phyloP scores from a whole-genome alignment of 179 eudicot genomes.

The Silene noctiflora region DNA sequence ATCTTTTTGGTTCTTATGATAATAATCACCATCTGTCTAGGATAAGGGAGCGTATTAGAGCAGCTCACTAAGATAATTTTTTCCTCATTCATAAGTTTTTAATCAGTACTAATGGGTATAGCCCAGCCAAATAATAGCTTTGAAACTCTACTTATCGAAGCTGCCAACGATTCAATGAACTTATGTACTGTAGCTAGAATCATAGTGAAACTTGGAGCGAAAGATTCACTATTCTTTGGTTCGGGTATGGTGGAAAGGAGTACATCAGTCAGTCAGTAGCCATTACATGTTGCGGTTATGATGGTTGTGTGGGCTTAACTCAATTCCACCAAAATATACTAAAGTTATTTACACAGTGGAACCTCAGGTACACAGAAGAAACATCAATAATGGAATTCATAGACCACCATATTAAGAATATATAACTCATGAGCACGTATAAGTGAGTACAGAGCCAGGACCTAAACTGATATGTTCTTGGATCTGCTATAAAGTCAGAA shows the following conservation, averaged over 20 bases:
- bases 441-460: neutral
- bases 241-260: too few relatives aligned
- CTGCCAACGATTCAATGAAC: neutral
- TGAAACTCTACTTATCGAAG: neutral
- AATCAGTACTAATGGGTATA: neutral
- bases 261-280: too few relatives aligned
- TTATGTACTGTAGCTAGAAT: too few relatives aligned
- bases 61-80: too few relatives aligned
- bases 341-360: neutral
- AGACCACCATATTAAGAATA: neutral
- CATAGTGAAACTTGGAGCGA: too few relatives aligned
- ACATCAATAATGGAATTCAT: constrained; percentile 9
- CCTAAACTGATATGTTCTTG: neutral
- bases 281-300: too few relatives aligned
- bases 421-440: neutral
- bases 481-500: neutral
- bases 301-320: neutral
- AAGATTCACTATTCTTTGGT: too few relatives aligned
- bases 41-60: too few relatives aligned
- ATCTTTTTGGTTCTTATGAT: too few relatives aligned
- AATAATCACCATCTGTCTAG: too few relatives aligned
- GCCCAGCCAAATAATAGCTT: neutral
- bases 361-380: constrained; percentile 6
- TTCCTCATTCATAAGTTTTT: too few relatives aligned
- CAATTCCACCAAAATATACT: neutral